A percentile compares a stretch with the other conserved stretches of the same genome.
phyloP scores from a whole-genome alignment of 768 basidiomycete genomes.

The Coprinopsis strossmayeri region DNA sequence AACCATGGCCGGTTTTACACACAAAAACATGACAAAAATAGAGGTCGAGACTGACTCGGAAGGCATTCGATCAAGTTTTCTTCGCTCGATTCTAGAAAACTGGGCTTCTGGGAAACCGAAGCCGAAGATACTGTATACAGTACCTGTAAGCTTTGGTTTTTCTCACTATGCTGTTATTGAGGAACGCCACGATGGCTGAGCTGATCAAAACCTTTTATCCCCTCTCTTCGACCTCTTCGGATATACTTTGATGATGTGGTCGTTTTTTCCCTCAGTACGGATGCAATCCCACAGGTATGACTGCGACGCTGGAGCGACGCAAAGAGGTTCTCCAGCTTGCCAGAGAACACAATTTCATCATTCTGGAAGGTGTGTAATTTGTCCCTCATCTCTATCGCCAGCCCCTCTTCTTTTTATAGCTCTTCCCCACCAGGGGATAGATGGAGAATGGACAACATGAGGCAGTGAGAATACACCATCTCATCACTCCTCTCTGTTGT shows the following conservation, averaged over 20 bases:
- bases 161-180: constrained; percentile 4
- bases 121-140: constrained; percentile 78
- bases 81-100: constrained; percentile 59
- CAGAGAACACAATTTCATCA: constrained; percentile 67
- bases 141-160: constrained; percentile 58
- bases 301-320: constrained; percentile 62
- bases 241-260: background rate
- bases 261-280: constrained; percentile 49
- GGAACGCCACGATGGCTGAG: no score
- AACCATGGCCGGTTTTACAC: background rate
- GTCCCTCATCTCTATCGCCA: background rate
- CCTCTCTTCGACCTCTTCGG: background rate
- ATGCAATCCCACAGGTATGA: constrained; percentile 82
- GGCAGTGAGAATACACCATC: background rate
- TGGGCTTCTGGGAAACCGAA: constrained; percentile 71
- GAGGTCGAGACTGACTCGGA: constrained; percentile 74
- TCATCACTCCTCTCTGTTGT: background rate
- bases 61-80: constrained; percentile 55
- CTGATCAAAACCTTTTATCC: constrained; percentile 1
- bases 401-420: no score
- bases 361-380: constrained; percentile 65
- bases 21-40: constrained; percentile 18
- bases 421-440: no score
- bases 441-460: no score
- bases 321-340: constrained; percentile 68